These are phyloP conservation scores for Eucalyptus erythrocorys DNA, from an alignment of 345 rosid species.

Conservation along the genomic window DNA sequence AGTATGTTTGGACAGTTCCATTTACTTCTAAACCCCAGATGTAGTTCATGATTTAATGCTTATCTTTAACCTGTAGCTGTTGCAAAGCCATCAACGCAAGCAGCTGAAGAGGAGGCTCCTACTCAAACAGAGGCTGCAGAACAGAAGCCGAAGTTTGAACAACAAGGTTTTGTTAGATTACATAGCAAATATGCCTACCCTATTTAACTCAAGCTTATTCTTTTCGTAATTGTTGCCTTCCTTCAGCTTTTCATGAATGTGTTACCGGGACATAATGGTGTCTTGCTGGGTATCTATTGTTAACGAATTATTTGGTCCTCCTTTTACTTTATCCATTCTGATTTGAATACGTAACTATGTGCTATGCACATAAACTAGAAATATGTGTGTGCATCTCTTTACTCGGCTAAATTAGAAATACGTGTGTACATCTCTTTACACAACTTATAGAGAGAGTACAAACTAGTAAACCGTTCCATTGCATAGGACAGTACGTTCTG, in stretches of 20 bases:
- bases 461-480: background rate
- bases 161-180: conserved; percentile 42
- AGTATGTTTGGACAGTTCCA: conserved; percentile 29
- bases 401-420: background rate
- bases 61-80: conserved; percentile 39
- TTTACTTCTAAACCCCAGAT: background rate
- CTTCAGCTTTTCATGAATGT: background rate
- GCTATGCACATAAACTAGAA: background rate
- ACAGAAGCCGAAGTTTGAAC: conserved; percentile 89
- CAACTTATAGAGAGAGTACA: background rate
- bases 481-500: background rate
- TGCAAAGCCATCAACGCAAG: conserved; percentile 80
- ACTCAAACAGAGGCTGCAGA: conserved; percentile 98
- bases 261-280: background rate
- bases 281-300: background rate
- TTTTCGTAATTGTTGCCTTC: background rate
- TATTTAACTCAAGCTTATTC: background rate
- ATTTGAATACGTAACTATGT: background rate
- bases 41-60: background rate
- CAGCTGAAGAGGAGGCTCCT: conserved; percentile 93
- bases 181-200: background rate
- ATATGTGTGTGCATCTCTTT: background rate
- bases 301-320: background rate
- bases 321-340: background rate
- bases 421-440: background rate